These are phyloP conservation scores for Fusarium sp. DNA, from an alignment of 2,329 filamentous ascomycete genomes.

Conservation along the genomic window DNA sequence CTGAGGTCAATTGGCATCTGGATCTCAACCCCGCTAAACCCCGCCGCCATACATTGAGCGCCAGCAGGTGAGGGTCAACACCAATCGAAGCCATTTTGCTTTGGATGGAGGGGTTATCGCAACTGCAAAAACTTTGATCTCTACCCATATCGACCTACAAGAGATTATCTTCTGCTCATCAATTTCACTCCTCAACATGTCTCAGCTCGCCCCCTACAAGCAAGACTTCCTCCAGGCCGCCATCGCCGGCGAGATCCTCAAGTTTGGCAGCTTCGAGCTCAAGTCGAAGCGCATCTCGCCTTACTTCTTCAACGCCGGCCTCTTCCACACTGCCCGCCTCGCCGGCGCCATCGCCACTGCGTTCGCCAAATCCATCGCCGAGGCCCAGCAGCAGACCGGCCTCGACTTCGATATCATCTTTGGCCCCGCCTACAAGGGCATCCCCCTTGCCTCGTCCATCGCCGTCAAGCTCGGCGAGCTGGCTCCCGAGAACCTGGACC, in stretches of 20 bases:
- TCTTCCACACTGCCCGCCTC: conserved; percentile 85
- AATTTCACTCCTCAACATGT: conserved; percentile 47
- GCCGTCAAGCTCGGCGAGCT: conserved; percentile 80
- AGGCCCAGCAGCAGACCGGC: conserved; percentile 56
- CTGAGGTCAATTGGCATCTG: conserved; percentile 12
- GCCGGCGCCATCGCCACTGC: conserved; percentile 82
- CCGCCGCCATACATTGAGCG: conserved; percentile 31
- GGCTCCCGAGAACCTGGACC: conserved; percentile 73
- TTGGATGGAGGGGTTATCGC: conserved; percentile 26
- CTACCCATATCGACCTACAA: not conserved
- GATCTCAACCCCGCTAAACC: conserved; percentile 36
- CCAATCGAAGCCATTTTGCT: conserved; percentile 8
- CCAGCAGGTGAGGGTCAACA: conserved; percentile 32
- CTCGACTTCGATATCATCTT: conserved; percentile 87
- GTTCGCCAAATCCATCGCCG: conserved; percentile 77
- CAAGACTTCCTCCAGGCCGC: conserved; percentile 77
- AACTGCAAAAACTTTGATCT: conserved; percentile 30
- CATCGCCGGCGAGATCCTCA: conserved; percentile 76
- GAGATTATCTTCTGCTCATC: not conserved
- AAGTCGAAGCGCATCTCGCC: conserved; percentile 93
- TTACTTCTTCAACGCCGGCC: conserved; percentile 98
- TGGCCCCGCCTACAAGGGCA: conserved; percentile 96
- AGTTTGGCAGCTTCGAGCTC: conserved; percentile 86
- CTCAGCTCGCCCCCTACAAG: conserved; percentile 73
- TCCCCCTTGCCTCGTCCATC: conserved; percentile 85